phyloP scores from a whole-genome alignment of 2,329 filamentous ascomycete species.

The Botrytis sinoallii region DNA sequence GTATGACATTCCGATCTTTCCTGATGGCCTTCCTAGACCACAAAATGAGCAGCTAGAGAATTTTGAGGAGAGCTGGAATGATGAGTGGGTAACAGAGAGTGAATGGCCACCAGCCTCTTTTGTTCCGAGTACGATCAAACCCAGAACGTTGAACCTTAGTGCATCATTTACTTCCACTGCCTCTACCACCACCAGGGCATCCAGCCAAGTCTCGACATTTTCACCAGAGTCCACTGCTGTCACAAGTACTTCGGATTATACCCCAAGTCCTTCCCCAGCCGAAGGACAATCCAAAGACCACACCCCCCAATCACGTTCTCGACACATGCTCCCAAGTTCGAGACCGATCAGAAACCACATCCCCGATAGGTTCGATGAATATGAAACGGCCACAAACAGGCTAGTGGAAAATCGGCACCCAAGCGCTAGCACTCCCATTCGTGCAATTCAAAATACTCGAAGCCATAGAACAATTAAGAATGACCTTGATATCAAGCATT shows the following conservation, averaged over 20 bases:
- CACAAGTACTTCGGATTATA: conserved; percentile 21
- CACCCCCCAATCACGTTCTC: conserved; percentile 14
- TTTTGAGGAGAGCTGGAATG: conserved; percentile 22
- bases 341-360: conserved; percentile 10
- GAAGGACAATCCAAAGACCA: conserved; percentile 21
- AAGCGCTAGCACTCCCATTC: conserved; percentile 12
- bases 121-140: conserved; percentile 30
- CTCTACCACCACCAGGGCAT: conserved; percentile 25
- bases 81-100: not conserved
- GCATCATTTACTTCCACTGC: conserved; percentile 23
- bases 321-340: conserved; percentile 28
- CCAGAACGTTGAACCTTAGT: conserved; percentile 29
- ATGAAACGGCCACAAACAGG: not conserved
- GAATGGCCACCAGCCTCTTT: conserved; percentile 21
- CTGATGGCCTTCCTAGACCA: conserved; percentile 27
- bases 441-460: not conserved
- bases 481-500: not conserved
- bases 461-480: not conserved
- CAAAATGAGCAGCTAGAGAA: conserved; percentile 12
- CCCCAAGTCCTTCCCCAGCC: conserved; percentile 16
- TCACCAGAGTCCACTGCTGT: conserved; percentile 23
- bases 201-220: conserved; percentile 25
- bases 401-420: conserved; percentile 11
- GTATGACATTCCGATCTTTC: conserved; percentile 16
- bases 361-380: not conserved